phyloP scores from a whole-genome alignment of 257 asterid genomes.

The Petunia secreta region DNA sequence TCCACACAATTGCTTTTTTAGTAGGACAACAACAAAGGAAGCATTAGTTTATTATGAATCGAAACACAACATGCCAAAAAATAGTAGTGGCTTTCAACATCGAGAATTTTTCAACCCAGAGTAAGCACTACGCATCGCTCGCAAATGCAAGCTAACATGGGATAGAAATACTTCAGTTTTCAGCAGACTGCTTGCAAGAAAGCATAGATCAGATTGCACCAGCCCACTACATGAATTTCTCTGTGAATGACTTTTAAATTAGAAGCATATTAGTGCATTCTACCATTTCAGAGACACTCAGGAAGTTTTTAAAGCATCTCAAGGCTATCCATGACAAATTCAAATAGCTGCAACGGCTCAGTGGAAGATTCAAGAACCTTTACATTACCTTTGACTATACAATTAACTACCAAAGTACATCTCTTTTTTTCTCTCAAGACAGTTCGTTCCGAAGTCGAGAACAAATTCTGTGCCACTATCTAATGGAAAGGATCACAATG shows the following conservation, averaged over 20 bases:
- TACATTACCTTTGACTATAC: not conserved
- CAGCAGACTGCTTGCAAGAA: not conserved
- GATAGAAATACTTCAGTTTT: not conserved
- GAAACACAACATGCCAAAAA: not conserved
- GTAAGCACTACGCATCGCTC: not conserved
- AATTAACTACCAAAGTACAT: not conserved
- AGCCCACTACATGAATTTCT: not conserved
- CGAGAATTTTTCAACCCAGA: too few relatives aligned
- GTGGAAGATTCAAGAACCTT: not conserved
- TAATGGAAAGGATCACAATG: not conserved
- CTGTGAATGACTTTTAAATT: not conserved
- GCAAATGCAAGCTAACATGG: not conserved
- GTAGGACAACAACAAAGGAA: not conserved
- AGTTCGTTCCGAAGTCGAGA: not conserved
- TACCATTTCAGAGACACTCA: conserved; percentile 4
- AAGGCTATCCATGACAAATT: not conserved
- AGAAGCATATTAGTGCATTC: not conserved
- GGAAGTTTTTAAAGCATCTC: not conserved
- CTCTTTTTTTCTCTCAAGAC: not conserved
- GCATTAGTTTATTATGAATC: not conserved
- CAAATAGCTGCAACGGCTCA: not conserved
- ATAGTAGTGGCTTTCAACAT: too few relatives aligned
- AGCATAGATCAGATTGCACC: not conserved
- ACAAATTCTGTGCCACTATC: not conserved
- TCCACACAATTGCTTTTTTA: not conserved